A percentile compares a stretch with the other conserved stretches of the same genome.
These are phyloP conservation scores for Schwanniomyces occidentalis DNA, from an alignment of 805 yeast genomes.

Conservation along the genomic window DNA sequence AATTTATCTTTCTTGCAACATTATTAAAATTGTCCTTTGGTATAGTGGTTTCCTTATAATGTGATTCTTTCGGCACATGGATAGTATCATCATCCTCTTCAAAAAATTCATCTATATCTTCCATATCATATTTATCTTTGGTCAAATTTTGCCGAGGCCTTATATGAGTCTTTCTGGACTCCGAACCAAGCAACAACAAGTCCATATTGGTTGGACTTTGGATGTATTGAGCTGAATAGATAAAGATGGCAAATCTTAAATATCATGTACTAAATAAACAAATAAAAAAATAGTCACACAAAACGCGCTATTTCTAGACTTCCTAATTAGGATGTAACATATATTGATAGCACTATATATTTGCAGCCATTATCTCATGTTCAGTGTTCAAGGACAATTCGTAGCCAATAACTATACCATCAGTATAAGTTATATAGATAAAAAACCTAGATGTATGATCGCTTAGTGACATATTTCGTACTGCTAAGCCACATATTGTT, in stretches of 20 bases:
- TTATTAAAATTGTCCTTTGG: constrained; percentile 20
- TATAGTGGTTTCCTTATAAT: neutral
- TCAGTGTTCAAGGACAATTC: constrained; percentile 13
- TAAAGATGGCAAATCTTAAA: too few species aligned
- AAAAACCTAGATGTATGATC: constrained; percentile 23
- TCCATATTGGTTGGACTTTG: too few species aligned
- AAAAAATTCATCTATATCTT: constrained; percentile 68
- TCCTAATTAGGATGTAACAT: constrained; percentile 10
- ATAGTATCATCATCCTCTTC: constrained; percentile 44
- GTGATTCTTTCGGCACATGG: constrained; percentile 4
- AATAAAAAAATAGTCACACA: constrained; percentile 8
- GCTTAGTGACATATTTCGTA: constrained; percentile 23
- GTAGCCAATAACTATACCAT: constrained; percentile 29
- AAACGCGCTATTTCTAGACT: constrained; percentile 15
- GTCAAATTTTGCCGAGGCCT: constrained; percentile 46
- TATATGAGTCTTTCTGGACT: constrained; percentile 68
- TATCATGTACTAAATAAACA: constrained; percentile 9
- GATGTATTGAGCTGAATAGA: too few species aligned
- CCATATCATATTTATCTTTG: constrained; percentile 63
- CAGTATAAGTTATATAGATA: constrained; percentile 34
- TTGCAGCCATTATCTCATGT: constrained; percentile 1
- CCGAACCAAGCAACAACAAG: constrained; percentile 50
- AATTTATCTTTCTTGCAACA: constrained; percentile 36
- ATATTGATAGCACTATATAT: neutral
- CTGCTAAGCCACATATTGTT: constrained; percentile 33